Percentiles rank a stretch among this genome's conserved stretches.
Conservation (phyloP, 2,329 filamentous ascomycete genomes). For the Penicillium griseofulvum region DNA sequence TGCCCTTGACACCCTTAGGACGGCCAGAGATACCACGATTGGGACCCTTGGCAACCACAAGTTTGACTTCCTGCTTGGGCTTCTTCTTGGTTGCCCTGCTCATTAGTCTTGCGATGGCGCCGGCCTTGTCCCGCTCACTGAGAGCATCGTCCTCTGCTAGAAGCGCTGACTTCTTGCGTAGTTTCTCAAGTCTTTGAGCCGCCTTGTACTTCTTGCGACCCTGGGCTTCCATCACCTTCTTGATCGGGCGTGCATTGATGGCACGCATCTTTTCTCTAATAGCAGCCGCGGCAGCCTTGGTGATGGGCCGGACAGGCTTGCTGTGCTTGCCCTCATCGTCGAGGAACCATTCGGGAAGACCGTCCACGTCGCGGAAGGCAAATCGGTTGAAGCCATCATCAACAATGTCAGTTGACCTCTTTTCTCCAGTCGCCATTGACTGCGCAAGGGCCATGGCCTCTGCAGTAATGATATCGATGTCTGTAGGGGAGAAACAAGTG, state of each 20-base stretch:
- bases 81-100: conserved; percentile 81
- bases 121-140: conserved; percentile 94
- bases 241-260: conserved; percentile 93
- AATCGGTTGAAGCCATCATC: conserved; percentile 95
- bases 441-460: conserved; percentile 98
- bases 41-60: conserved; percentile 81
- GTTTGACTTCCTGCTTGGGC: conserved; percentile 74
- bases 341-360: conserved; percentile 95
- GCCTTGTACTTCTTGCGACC: conserved; percentile 96
- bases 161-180: conserved; percentile 94
- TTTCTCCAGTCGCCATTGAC: conserved; percentile 81
- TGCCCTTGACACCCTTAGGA: conserved; percentile 88
- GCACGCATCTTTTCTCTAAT: conserved; percentile 94
- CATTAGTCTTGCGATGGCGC: conserved; percentile 77
- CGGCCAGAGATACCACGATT: conserved; percentile 84
- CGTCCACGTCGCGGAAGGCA: conserved; percentile 84
- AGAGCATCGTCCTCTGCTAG: conserved; percentile 85
- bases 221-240: conserved; percentile 96
- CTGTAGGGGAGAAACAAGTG: conserved; percentile 41
- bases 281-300: conserved; percentile 80
- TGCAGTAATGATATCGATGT: conserved; percentile 98
- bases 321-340: conserved; percentile 88
- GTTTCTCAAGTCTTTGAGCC: conserved; percentile 84
- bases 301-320: conserved; percentile 82
- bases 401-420: conserved; percentile 71